Conservation (phyloP, 164 flowering plant genomes). For the Echeveria elegans region DNA sequence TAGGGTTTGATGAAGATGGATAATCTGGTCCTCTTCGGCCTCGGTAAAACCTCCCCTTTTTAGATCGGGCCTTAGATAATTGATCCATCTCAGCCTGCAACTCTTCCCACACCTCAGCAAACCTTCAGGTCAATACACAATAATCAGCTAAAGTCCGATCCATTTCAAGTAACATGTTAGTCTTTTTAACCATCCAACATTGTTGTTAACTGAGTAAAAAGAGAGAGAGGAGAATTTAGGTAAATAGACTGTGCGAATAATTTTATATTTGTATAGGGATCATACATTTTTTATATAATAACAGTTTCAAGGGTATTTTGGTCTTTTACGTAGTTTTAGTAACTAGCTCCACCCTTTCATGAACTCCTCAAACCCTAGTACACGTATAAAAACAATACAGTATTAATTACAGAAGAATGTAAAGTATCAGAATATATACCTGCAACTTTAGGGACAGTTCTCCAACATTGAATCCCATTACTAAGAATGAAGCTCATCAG, state of each 20-base stretch:
- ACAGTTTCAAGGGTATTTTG: not conserved
- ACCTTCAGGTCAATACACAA: slow-evolving; percentile 27
- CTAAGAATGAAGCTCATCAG: slow-evolving; percentile 62
- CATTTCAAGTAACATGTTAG: not conserved
- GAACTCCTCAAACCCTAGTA: not conserved
- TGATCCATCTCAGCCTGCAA: slow-evolving; percentile 74
- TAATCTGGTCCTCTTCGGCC: slow-evolving; percentile 54
- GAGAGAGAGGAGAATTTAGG: too few species aligned
- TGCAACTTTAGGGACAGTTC: slow-evolving; percentile 70
- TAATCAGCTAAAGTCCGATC: not conserved
- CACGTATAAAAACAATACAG: not conserved
- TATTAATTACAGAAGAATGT: too few species aligned
- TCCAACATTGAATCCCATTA: slow-evolving; percentile 79
- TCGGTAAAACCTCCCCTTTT: slow-evolving; percentile 63
- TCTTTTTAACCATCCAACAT: not conserved
- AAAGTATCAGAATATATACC: slow-evolving; percentile 24
- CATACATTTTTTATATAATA: too few species aligned
- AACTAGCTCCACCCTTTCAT: not conserved
- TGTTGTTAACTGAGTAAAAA: not conserved
- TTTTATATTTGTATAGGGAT: too few species aligned
- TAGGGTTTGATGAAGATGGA: slow-evolving; percentile 55
- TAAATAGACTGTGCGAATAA: too few species aligned
- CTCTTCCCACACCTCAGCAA: slow-evolving; percentile 77
- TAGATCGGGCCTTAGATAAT: slow-evolving; percentile 71
- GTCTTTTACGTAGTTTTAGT: not conserved